Percentiles rank a stretch among this genome's conserved stretches.
Conservation (phyloP, 192 early-diverging fungal genomes). For the Blastocladiella britannica region DNA sequence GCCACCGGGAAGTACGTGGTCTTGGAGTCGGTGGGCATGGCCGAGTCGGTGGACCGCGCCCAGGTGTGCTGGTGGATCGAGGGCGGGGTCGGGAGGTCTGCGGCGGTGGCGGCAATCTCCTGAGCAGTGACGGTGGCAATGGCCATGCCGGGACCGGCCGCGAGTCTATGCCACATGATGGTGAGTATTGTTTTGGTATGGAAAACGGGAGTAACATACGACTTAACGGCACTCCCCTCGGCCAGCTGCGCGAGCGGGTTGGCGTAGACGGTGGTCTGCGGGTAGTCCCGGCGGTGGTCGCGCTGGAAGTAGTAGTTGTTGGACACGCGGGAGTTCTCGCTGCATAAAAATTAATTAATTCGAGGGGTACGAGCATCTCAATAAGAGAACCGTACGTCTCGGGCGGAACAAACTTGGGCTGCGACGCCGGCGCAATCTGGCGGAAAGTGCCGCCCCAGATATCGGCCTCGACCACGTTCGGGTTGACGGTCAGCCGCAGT, state of each 20-base stretch:
- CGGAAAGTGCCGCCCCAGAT: not conserved
- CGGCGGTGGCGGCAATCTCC: not conserved
- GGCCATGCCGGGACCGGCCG: not conserved
- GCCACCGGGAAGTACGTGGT: not conserved
- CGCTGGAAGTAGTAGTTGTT: slow-evolving; percentile 81
- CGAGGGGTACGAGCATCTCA: too few species aligned
- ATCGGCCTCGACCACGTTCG: not conserved
- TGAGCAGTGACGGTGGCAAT: not conserved
- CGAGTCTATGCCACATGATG: not conserved
- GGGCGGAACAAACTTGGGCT: not conserved
- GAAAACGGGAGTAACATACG: not conserved
- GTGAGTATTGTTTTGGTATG: not conserved
- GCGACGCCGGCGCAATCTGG: not conserved
- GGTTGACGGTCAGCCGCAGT: not conserved
- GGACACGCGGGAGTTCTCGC: slow-evolving; percentile 19
- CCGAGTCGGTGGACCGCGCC: not conserved
- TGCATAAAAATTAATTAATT: not conserved
- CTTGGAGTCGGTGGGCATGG: not conserved
- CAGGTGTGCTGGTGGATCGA: not conserved
- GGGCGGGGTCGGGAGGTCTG: not conserved
- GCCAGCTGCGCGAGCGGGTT: not conserved
- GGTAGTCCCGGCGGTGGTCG: slow-evolving; percentile 78
- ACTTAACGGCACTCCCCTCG: not conserved
- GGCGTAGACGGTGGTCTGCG: slow-evolving; percentile 60
- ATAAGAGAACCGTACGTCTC: not conserved